A percentile compares a stretch with the other conserved stretches of the same genome.
phyloP scores from a whole-genome alignment of 2,329 filamentous ascomycete genomes.

The Talaromyces amestolkiae region DNA sequence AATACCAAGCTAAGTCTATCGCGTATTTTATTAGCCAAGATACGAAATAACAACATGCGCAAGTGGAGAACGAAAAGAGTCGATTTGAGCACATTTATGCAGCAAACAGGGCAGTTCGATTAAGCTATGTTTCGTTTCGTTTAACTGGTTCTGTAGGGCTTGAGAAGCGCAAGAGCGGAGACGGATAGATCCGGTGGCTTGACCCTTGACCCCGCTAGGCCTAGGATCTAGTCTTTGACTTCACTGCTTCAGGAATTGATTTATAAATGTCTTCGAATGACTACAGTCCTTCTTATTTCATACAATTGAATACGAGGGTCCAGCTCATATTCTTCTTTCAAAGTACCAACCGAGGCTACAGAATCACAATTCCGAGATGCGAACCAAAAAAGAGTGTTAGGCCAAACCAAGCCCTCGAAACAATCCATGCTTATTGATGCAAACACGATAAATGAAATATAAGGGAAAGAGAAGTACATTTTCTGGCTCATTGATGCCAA shows the following conservation, averaged over 20 bases:
- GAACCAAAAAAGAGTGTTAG: neutral
- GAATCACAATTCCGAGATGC: neutral
- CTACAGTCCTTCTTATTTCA: neutral
- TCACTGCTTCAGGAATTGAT: no score
- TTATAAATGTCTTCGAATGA: no score
- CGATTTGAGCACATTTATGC: slow-evolving; percentile 20
- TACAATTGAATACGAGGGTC: neutral
- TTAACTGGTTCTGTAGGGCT: neutral
- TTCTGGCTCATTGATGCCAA: neutral
- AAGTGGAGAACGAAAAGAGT: slow-evolving; percentile 2
- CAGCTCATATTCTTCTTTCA: neutral
- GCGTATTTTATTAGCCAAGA: neutral
- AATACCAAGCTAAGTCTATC: no score
- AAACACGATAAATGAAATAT: neutral
- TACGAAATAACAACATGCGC: neutral
- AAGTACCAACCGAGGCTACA: neutral
- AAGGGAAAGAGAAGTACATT: neutral
- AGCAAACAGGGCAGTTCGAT: neutral
- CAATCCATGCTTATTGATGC: neutral
- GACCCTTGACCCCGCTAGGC: neutral
- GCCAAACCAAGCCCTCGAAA: neutral
- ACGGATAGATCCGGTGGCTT: neutral
- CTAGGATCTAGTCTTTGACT: no score
- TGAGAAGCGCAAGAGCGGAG: neutral
- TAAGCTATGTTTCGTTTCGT: neutral